Conservation (phyloP, 2,329 filamentous ascomycete genomes). For the Arachnopeziza araneosa region DNA sequence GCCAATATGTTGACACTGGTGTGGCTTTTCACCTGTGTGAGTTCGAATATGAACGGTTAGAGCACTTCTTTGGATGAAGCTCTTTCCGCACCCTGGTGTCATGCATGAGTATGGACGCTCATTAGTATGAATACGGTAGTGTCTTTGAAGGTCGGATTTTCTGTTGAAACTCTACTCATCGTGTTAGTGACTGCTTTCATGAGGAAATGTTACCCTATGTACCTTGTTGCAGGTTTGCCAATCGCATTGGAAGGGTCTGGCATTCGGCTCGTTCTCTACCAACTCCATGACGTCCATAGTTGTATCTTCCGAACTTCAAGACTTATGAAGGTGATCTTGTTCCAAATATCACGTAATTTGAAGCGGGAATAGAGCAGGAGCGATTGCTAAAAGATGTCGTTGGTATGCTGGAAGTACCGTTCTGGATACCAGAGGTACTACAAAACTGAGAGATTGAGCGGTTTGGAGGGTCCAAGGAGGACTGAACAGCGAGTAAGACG, state of each 20-base stretch:
- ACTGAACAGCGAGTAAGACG: background rate
- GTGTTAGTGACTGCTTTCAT: background rate
- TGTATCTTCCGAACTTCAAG: background rate
- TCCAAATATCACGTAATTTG: background rate
- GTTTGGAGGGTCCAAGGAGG: background rate
- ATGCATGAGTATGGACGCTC: slow-evolving; percentile 61
- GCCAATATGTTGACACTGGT: slow-evolving; percentile 59
- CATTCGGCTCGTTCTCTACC: slow-evolving; percentile 57
- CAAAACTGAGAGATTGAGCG: background rate
- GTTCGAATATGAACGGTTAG: slow-evolving; percentile 66
- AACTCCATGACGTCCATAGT: slow-evolving; percentile 60
- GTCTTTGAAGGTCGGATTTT: slow-evolving; percentile 65
- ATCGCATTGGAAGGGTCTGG: slow-evolving; percentile 59
- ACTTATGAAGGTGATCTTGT: background rate
- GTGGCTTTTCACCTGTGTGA: slow-evolving; percentile 67
- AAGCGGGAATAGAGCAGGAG: background rate
- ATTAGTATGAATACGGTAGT: slow-evolving; percentile 68
- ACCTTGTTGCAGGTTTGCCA: slow-evolving; percentile 60
- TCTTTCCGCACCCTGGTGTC: slow-evolving; percentile 58
- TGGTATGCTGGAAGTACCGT: background rate
- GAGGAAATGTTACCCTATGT: slow-evolving; percentile 19
- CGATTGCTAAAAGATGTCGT: background rate
- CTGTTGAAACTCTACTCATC: slow-evolving; percentile 59
- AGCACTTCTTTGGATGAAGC: slow-evolving; percentile 66
- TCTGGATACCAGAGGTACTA: background rate